A percentile compares a stretch with the other conserved stretches of the same genome.
These are phyloP conservation scores for Colletotrichum sp. DNA, from an alignment of 2,329 filamentous ascomycete genomes.

Conservation along the genomic window DNA sequence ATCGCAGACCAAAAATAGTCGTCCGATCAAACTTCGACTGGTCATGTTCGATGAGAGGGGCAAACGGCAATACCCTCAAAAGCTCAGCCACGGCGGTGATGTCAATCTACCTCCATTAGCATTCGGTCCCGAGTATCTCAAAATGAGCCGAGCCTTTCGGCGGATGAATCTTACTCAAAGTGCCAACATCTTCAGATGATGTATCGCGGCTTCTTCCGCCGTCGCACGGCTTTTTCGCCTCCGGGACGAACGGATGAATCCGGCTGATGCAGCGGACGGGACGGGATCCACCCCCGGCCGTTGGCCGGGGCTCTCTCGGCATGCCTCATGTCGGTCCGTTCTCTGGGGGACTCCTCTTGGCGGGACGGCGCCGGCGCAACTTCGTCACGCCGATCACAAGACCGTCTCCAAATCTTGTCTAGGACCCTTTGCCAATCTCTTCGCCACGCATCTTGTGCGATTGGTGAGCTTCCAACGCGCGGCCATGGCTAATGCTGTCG, in stretches of 20 bases:
- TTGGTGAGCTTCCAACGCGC: constrained; percentile 2
- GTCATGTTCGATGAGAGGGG: background rate
- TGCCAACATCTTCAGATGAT: constrained; percentile 6
- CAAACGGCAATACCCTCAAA: background rate
- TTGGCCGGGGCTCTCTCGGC: background rate
- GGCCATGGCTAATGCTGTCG: background rate
- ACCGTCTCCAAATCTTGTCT: background rate
- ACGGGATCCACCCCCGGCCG: background rate
- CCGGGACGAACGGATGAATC: background rate
- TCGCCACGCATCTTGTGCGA: background rate
- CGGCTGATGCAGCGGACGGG: background rate
- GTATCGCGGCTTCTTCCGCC: constrained; percentile 2
- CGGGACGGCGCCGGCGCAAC: background rate
- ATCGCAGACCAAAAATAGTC: background rate
- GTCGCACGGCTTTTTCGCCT: background rate
- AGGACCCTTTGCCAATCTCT: background rate
- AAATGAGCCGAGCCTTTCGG: background rate
- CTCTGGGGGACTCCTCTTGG: background rate
- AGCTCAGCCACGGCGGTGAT: background rate
- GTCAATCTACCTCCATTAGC: background rate
- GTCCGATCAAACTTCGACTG: background rate
- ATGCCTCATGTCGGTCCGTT: background rate
- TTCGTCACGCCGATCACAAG: background rate
- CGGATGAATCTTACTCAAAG: background rate
- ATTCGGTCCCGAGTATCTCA: constrained; percentile 10